These are phyloP conservation scores for Cicer bijugum DNA, from an alignment of 306 rosid genomes.

Conservation along the genomic window DNA sequence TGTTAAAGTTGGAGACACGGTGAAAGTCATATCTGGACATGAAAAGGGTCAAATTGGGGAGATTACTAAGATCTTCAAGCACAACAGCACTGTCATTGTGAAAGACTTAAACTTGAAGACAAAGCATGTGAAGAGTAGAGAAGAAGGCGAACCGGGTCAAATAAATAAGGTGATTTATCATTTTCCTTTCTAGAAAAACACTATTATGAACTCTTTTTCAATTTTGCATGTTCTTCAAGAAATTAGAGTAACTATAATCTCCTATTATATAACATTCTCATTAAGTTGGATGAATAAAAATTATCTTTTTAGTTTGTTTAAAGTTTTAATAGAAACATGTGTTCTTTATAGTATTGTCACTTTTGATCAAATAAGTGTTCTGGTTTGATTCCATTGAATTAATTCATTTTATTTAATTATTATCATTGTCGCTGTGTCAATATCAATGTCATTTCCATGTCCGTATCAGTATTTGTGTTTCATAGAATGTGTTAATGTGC, in stretches of 20 bases:
- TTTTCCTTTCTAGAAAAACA: slow-evolving; percentile 34
- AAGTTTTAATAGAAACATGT: not conserved
- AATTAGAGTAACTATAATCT: not conserved
- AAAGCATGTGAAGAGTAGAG: slow-evolving; percentile 85
- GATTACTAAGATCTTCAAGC: slow-evolving; percentile 67
- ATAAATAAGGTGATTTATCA: slow-evolving; percentile 68
- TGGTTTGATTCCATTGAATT: no score
- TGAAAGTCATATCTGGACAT: slow-evolving; percentile 83
- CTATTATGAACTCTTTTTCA: slow-evolving; percentile 1
- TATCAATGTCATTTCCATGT: no score
- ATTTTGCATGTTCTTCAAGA: slow-evolving; percentile 22
- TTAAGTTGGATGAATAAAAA: not conserved
- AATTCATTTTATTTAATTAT: no score
- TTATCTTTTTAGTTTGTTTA: not conserved
- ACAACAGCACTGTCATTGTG: slow-evolving; percentile 75
- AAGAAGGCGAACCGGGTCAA: slow-evolving; percentile 89
- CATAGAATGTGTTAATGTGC: no score
- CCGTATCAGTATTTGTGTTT: no score
- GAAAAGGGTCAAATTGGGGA: slow-evolving; percentile 93
- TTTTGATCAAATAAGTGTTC: no score
- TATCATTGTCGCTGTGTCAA: no score
- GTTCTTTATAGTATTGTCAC: no score
- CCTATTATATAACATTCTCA: not conserved
- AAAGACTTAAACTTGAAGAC: slow-evolving; percentile 86
- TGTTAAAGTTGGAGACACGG: slow-evolving; percentile 89